phyloP scores from a whole-genome alignment of 2,329 filamentous ascomycete genomes.

The Coniochaeta hoffmannii region DNA sequence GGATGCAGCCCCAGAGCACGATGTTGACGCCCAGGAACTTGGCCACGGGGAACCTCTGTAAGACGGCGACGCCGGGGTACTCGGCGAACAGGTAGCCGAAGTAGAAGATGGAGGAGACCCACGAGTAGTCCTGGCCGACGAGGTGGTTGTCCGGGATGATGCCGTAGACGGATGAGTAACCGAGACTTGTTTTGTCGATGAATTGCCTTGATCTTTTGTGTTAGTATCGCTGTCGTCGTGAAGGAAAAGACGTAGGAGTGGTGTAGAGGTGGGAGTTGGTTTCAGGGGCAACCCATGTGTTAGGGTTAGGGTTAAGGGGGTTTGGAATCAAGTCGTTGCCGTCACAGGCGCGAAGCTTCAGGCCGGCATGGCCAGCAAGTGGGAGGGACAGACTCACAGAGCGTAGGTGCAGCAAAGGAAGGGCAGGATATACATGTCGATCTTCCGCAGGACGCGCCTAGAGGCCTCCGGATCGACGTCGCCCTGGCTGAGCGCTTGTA shows the following conservation, averaged over 20 bases:
- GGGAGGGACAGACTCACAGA: constrained; percentile 52
- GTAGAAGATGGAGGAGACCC: constrained; percentile 70
- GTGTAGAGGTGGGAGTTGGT: too few relatives aligned
- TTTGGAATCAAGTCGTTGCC: too few relatives aligned
- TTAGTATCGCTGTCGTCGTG: too few relatives aligned
- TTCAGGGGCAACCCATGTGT: too few relatives aligned
- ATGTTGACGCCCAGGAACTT: constrained; percentile 61
- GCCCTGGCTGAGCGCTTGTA: not conserved
- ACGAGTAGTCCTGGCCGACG: constrained; percentile 49
- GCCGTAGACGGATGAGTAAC: constrained; percentile 27
- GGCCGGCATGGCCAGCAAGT: constrained; percentile 56
- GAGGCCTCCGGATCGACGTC: constrained; percentile 37
- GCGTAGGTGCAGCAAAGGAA: constrained; percentile 21
- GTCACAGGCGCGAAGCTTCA: too few relatives aligned
- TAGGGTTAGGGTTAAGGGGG: too few relatives aligned
- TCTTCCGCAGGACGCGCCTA: constrained; percentile 58
- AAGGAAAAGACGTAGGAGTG: too few relatives aligned
- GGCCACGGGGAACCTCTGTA: constrained; percentile 52
- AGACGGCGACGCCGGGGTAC: constrained; percentile 48
- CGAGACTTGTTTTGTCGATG: constrained; percentile 60
- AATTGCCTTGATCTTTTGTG: too few relatives aligned
- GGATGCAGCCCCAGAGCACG: constrained; percentile 52
- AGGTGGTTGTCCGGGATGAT: constrained; percentile 41
- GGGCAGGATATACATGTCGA: constrained; percentile 39
- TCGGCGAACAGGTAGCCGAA: constrained; percentile 33